A percentile compares a stretch with the other conserved stretches of the same genome.
Conservation (phyloP, 106 monocot genomes). For the Dendrobium nobile region DNA sequence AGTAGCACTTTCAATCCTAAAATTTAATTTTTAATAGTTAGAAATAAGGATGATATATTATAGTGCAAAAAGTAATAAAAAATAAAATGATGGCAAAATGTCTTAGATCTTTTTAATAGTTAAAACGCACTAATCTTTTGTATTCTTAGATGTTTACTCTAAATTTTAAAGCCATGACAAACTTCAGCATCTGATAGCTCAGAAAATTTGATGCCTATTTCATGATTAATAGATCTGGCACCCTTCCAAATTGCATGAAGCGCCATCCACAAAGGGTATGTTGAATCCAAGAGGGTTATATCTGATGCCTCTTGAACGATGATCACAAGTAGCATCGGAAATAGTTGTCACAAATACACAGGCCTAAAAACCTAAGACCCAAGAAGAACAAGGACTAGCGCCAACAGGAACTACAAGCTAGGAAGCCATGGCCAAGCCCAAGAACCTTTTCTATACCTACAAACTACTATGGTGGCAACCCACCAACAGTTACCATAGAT, state of each 20-base stretch:
- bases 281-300: neutral
- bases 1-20: too few relatives aligned
- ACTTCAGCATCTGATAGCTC: neutral
- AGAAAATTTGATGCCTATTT: neutral
- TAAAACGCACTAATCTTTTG: too few relatives aligned
- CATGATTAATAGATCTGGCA: neutral
- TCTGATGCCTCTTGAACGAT: neutral
- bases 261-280: neutral
- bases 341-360: too few relatives aligned
- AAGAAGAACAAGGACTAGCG: neutral
- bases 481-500: neutral
- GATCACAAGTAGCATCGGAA: neutral
- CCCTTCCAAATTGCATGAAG: neutral
- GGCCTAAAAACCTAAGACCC: neutral
- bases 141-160: too few relatives aligned
- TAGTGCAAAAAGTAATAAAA: too few relatives aligned
- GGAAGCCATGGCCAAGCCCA: too few relatives aligned
- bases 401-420: neutral
- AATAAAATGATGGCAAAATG: too few relatives aligned
- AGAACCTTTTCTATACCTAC: too few relatives aligned
- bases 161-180: neutral
- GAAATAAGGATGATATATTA: too few relatives aligned
- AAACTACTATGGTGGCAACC: too few relatives aligned
- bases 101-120: too few relatives aligned
- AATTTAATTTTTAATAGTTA: too few relatives aligned